A percentile compares a stretch with the other conserved stretches of the same genome.
Conservation (phyloP, 139 green algal species). For the Tetraselmis striata region DNA sequence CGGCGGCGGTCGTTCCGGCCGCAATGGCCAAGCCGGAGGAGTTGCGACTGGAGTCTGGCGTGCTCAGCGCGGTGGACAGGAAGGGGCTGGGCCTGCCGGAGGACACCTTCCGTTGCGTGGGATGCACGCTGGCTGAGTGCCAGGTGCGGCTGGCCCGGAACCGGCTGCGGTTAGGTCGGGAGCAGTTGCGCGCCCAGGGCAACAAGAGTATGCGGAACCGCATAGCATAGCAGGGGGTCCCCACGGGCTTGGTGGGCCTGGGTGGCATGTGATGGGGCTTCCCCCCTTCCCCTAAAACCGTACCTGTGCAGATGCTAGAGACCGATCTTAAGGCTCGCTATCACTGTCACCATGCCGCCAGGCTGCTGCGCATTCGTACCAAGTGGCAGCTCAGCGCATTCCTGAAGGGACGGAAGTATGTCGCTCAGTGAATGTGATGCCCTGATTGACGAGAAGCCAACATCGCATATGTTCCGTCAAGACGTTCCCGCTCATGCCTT, state of each 20-base stretch:
- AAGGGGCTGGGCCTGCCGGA: conserved; percentile 9
- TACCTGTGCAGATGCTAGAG: too few relatives aligned
- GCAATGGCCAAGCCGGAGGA: conserved; percentile 36
- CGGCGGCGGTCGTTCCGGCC: neutral
- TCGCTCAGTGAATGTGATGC: too few relatives aligned
- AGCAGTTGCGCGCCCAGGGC: too few relatives aligned
- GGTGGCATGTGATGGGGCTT: too few relatives aligned
- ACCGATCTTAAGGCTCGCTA: neutral
- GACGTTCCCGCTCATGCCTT: neutral
- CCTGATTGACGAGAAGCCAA: too few relatives aligned
- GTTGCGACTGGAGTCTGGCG: conserved; percentile 37
- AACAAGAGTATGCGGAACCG: too few relatives aligned
- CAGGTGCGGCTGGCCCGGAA: conserved; percentile 30
- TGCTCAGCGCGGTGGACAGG: conserved; percentile 43
- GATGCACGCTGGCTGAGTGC: conserved; percentile 62
- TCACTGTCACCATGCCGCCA: too few relatives aligned
- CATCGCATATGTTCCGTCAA: neutral
- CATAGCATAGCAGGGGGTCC: too few relatives aligned
- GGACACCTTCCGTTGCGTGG: conserved; percentile 66
- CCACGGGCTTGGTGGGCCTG: too few relatives aligned
- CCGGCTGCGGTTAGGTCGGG: neutral
- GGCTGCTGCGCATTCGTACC: neutral
- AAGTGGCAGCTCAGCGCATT: too few relatives aligned
- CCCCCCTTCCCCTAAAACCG: neutral
- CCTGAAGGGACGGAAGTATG: too few relatives aligned